Evolutionary conservation across 108 stramenopile genomes (phyloP), one percentile per base, ranked within the genome.

Genomic region (Discostella stelligeroides): DNA sequence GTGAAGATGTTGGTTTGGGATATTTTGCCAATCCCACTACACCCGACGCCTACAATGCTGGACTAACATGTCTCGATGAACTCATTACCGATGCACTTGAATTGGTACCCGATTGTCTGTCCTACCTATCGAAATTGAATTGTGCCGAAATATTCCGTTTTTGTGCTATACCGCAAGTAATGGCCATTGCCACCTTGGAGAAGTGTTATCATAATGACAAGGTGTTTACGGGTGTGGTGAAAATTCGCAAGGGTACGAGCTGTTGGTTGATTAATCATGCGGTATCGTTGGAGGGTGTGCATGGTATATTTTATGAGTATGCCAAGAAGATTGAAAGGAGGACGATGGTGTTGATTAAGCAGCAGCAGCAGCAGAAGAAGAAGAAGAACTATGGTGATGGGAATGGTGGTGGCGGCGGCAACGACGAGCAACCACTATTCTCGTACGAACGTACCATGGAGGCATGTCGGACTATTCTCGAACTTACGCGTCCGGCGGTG

Each of bases 151-250:
- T 99, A 21, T 98, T 98, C 70, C 86, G 94, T 7, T 99, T 99
- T 73, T 99, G 99, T 72, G 99, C 99, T 27, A 98, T 99, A 63
- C 99, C 99, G 15, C 98, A 99, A 71, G 97, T 98, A 13, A 99
- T 99, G 99, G 99, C 99, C n/a, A 98, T 98, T 64, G 97, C 99
- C 12, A 99, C 99, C 0, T 80, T 99, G 62, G 95, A 94, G 48
- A 95, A 97, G 70, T 88, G 94, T 61, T 98, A 95, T 75, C 70
- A 85, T 72, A 99, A 98, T 73, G 62, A 59, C 7, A 71, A 98
- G 62, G 97, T 99, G 20, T 99, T 98, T 72, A 96, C 96, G 0
- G 99, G 99, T 7, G 99, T 99, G 20, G 98, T 98, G 17, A 99
- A 99, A 71, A 95, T 95, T 47, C 84, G 95, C 49, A 95, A 95